phyloP scores from a whole-genome alignment of 2,329 filamentous ascomycete species.

The Fusarium foetens region DNA sequence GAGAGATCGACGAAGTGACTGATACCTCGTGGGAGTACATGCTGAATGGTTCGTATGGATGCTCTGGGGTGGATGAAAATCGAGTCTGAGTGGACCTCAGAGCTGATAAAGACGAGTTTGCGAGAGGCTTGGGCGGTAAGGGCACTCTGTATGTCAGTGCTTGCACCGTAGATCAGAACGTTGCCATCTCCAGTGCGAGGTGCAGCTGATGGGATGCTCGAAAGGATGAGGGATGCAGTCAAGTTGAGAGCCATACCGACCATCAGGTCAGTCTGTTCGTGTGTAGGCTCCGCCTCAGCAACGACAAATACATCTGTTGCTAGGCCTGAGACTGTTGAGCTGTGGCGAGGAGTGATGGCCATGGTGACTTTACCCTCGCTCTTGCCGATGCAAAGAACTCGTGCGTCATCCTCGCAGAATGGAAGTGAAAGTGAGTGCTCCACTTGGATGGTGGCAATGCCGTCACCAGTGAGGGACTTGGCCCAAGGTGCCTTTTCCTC shows the following conservation, averaged over 20 bases:
- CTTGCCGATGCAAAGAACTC: neutral
- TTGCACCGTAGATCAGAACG: neutral
- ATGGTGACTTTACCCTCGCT: neutral
- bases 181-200: neutral
- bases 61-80: neutral
- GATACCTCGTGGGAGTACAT: neutral
- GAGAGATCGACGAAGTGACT: neutral
- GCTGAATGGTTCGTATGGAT: neutral
- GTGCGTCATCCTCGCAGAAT: neutral
- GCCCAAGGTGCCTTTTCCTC: neutral
- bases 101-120: neutral
- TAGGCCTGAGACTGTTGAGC: neutral
- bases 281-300: accelerated
- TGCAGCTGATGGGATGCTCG: neutral
- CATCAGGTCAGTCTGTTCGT: neutral
- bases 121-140: neutral
- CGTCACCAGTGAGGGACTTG: neutral
- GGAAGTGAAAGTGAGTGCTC: neutral
- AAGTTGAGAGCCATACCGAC: neutral
- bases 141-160: neutral
- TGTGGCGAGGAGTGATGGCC: neutral
- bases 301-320: accelerated
- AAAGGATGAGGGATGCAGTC: neutral
- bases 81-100: neutral
- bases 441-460: neutral